Evolutionary conservation across 2,329 filamentous ascomycete genomes (phyloP).

Genomic region (Tolypocladium cylindrosporum): DNA sequence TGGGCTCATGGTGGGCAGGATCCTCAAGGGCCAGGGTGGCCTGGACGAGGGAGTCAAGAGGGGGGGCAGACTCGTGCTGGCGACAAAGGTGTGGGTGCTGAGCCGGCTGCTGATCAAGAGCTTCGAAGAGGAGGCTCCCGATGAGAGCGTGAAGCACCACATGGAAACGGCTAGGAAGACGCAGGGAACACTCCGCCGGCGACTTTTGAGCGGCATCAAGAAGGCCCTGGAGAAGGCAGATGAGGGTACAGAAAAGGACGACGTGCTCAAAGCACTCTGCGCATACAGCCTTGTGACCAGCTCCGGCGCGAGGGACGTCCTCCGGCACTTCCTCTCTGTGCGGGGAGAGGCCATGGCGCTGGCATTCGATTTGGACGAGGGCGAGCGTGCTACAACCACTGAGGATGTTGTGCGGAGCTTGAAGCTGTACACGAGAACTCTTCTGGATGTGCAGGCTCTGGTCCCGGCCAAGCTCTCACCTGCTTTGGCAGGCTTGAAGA

Average conservation of each 20-base stretch:
- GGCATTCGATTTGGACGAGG: conserved; percentile 44
- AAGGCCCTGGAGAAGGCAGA: conserved; percentile 56
- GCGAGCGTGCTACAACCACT: conserved; percentile 25
- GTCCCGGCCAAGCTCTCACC: conserved; percentile 64
- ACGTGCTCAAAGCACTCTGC: conserved; percentile 63
- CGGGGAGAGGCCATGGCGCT: conserved; percentile 58
- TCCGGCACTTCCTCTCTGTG: conserved; percentile 68
- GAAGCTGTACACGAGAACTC: conserved; percentile 63
- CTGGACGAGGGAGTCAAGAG: conserved; percentile 19
- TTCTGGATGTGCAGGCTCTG: conserved; percentile 67
- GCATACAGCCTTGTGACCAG: conserved; percentile 77
- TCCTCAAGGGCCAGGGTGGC: conserved; percentile 32
- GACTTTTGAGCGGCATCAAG: conserved; percentile 58
- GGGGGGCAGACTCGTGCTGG: conserved; percentile 44
- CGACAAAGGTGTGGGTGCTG: conserved; percentile 65
- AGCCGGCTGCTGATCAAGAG: conserved; percentile 67
- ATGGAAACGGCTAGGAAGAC: conserved; percentile 56
- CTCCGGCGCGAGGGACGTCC: conserved; percentile 67
- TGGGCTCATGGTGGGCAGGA: conserved; percentile 34
- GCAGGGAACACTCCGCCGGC: conserved; percentile 50
- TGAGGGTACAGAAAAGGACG: conserved; percentile 33
- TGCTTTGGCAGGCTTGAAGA: conserved; percentile 58
- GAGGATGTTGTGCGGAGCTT: conserved; percentile 54
- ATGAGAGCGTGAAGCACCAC: conserved; percentile 21
- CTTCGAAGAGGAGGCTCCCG: conserved; percentile 41